Evolutionary conservation across 257 asterid species (phyloP).

Genomic region (Ajuga chamaepitys): DNA sequence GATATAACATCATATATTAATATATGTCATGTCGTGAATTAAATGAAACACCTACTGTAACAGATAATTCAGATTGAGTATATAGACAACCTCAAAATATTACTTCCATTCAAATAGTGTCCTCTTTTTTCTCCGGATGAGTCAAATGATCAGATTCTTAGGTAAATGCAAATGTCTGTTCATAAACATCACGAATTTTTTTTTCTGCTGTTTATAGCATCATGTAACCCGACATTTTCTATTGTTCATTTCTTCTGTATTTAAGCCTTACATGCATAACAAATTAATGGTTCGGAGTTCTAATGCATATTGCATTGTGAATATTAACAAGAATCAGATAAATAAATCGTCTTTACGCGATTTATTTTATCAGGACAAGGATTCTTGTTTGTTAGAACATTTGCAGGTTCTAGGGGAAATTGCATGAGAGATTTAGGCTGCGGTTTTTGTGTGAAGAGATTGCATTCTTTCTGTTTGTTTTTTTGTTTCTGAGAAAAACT

Average conservation of each 20-base stretch:
- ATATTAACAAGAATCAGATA: background rate
- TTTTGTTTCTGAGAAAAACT: background rate
- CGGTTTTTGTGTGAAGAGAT: background rate
- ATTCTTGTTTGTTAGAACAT: background rate
- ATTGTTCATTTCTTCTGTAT: no score
- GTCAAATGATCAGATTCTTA: slow-evolving; percentile 24
- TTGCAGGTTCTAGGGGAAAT: background rate
- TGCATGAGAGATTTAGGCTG: background rate
- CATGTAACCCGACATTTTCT: background rate
- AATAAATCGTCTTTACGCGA: background rate
- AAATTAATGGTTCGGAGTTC: background rate
- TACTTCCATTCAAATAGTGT: slow-evolving; percentile 32
- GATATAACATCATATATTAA: no score
- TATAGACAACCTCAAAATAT: background rate
- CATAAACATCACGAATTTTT: no score
- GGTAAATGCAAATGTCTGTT: no score
- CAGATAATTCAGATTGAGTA: no score
- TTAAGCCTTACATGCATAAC: no score
- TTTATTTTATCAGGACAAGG: background rate
- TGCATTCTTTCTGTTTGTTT: background rate
- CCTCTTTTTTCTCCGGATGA: slow-evolving; percentile 56
- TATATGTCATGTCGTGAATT: no score
- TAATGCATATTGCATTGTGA: background rate
- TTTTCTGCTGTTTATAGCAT: background rate
- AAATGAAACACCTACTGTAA: no score